phyloP scores from a whole-genome alignment of 2,329 filamentous ascomycete genomes.

The Xylariaceae sp. region DNA sequence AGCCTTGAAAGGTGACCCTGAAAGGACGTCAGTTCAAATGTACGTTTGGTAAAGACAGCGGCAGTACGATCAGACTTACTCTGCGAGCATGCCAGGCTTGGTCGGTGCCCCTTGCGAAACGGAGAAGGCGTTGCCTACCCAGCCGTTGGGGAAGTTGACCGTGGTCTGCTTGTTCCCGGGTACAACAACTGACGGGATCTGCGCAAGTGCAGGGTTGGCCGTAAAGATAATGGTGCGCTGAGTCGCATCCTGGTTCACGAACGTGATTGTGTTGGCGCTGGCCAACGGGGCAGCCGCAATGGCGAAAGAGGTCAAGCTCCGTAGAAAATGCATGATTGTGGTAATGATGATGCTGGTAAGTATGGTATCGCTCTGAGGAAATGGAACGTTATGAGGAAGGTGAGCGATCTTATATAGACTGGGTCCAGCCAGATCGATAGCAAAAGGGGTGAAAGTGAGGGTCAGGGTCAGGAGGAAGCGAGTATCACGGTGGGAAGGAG shows the following conservation, averaged over 20 bases:
- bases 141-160: conserved; percentile 40
- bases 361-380: conserved; percentile 8
- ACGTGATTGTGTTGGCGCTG: conserved; percentile 48
- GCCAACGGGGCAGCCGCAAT: conserved; percentile 14
- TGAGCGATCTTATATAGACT: not conserved
- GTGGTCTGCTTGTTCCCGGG: conserved; percentile 35
- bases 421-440: conserved; percentile 21
- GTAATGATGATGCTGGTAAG: conserved; percentile 6
- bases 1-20: conserved; percentile 42
- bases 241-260: conserved; percentile 52
- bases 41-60: not conserved
- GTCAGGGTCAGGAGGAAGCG: conserved; percentile 22
- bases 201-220: conserved; percentile 35
- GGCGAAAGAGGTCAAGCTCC: conserved; percentile 13
- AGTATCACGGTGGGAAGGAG: conserved; percentile 27
- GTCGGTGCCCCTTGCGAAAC: conserved; percentile 40
- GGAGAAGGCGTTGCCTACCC: conserved; percentile 49
- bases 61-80: conserved; percentile 25
- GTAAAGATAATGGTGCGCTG: conserved; percentile 49
- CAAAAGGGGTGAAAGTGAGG: not conserved
- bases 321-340: conserved; percentile 52
- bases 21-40: not conserved
- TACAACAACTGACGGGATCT: conserved; percentile 38
- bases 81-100: conserved; percentile 47
- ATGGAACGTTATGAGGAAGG: conserved; percentile 8